Evolutionary conservation across 306 rosid species (phyloP).

Genomic region (Benincasa hispida): DNA sequence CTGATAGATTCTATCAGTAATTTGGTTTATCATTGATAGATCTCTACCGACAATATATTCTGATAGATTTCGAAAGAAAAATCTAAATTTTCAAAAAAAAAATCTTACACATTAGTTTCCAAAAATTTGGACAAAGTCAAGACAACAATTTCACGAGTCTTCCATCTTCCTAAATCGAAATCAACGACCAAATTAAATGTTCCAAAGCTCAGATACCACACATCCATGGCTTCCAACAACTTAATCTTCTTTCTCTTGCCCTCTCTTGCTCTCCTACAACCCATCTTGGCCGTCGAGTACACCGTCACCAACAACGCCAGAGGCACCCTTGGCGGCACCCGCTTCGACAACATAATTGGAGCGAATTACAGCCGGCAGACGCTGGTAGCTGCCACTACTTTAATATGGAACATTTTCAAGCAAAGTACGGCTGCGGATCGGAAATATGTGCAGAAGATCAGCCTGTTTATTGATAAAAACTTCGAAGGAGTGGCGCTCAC

Average conservation of each 20-base stretch:
- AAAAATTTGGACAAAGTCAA: no score
- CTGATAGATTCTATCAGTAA: no score
- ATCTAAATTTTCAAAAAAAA: no score
- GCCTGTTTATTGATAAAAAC: conserved; percentile 14
- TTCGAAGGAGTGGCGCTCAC: conserved; percentile 13
- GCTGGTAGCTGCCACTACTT: conserved; percentile 13
- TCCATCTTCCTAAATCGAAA: no score
- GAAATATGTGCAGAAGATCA: conserved; percentile 12
- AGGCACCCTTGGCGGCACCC: conserved; percentile 25
- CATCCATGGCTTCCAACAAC: not conserved
- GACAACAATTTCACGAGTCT: no score
- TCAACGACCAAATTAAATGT: no score
- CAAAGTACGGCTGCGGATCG: conserved; percentile 2
- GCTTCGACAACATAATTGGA: conserved; percentile 23
- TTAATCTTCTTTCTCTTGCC: conserved; percentile 12
- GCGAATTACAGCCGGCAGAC: conserved; percentile 14
- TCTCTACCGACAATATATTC: no score
- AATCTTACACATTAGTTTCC: no score
- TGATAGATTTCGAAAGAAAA: no score
- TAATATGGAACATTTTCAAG: conserved; percentile 17
- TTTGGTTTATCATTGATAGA: no score
- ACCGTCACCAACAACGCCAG: conserved; percentile 21
- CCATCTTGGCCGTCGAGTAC: conserved; percentile 23
- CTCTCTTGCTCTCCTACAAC: conserved; percentile 11
- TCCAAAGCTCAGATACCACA: not conserved